Evolutionary conservation across 169 alveolate species (phyloP).

Genomic region (Eimeria zaria): DNA sequence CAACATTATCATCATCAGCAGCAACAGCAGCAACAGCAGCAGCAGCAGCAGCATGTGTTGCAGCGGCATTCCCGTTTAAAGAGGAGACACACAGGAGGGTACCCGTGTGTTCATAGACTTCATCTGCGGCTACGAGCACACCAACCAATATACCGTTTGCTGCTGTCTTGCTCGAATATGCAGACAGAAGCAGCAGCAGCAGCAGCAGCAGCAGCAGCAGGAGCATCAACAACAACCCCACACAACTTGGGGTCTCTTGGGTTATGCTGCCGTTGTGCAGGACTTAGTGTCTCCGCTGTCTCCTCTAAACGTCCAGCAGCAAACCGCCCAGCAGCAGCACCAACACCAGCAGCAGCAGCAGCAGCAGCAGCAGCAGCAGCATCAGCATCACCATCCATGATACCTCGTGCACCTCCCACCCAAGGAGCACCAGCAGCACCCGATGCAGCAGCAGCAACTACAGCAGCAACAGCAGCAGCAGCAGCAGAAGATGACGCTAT

Average conservation of each 20-base stretch:
- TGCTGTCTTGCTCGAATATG: not conserved
- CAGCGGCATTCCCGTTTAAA: constrained; percentile 6
- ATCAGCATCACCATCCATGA: too few relatives aligned
- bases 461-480: not conserved
- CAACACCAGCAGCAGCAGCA: constrained; percentile 4
- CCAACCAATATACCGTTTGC: not conserved
- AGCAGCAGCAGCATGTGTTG: not conserved
- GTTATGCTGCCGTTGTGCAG: constrained; percentile 16
- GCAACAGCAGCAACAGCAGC: constrained; percentile 62
- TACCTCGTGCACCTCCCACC: not conserved
- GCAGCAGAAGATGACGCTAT: constrained; percentile 51
- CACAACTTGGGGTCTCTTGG: not conserved
- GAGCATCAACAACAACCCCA: not conserved
- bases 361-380: constrained; percentile 15
- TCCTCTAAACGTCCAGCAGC: not conserved
- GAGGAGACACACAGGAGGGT: constrained; percentile 46
- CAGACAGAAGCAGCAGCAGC: too few relatives aligned
- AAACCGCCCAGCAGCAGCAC: not conserved
- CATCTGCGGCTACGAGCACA: not conserved
- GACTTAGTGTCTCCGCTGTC: not conserved
- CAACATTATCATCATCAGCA: too few relatives aligned
- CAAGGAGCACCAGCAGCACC: not conserved
- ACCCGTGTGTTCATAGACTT: not conserved
- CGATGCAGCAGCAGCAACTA: not conserved
- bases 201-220: not conserved